Percentiles rank a stretch among this genome's conserved stretches.
Conservation (phyloP, 2,329 filamentous ascomycete species). For the Talaromyces funiculosus region DNA sequence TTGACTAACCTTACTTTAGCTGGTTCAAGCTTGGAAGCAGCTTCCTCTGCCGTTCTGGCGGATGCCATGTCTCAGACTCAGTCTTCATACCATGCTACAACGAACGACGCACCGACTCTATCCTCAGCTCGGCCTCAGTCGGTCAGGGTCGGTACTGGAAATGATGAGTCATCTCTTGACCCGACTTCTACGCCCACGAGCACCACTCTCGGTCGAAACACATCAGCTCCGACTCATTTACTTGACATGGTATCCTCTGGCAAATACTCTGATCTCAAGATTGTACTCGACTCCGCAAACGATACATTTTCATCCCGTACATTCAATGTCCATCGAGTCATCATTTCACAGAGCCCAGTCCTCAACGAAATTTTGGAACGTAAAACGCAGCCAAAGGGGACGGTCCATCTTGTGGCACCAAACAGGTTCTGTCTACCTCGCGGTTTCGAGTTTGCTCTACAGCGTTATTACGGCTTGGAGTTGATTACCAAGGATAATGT, state of each 20-base stretch:
- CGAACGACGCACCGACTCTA: neutral
- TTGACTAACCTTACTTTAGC: neutral
- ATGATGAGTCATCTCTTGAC: neutral
- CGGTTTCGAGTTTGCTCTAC: slow-evolving; percentile 23
- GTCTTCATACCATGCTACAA: neutral
- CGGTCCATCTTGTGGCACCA: slow-evolving; percentile 18
- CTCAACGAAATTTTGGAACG: slow-evolving; percentile 18
- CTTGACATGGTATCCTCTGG: slow-evolving; percentile 15
- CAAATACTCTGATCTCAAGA: slow-evolving; percentile 18
- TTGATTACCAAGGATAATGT: slow-evolving; percentile 18
- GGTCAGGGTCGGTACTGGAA: neutral
- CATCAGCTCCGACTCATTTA: slow-evolving; percentile 7
- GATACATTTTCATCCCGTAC: slow-evolving; percentile 17
- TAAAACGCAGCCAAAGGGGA: neutral
- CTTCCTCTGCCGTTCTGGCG: neutral
- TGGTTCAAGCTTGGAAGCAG: neutral
- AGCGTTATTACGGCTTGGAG: slow-evolving; percentile 24
- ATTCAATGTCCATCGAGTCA: slow-evolving; percentile 19
- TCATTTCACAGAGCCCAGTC: slow-evolving; percentile 23
- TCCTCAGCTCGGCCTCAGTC: neutral
- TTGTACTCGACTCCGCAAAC: slow-evolving; percentile 19
- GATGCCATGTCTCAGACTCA: neutral
- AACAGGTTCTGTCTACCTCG: slow-evolving; percentile 21
- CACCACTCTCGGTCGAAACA: neutral
- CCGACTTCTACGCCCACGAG: neutral